phyloP scores from a whole-genome alignment of 495 filamentous ascomycete species.

The Coniosporium apollinis region DNA sequence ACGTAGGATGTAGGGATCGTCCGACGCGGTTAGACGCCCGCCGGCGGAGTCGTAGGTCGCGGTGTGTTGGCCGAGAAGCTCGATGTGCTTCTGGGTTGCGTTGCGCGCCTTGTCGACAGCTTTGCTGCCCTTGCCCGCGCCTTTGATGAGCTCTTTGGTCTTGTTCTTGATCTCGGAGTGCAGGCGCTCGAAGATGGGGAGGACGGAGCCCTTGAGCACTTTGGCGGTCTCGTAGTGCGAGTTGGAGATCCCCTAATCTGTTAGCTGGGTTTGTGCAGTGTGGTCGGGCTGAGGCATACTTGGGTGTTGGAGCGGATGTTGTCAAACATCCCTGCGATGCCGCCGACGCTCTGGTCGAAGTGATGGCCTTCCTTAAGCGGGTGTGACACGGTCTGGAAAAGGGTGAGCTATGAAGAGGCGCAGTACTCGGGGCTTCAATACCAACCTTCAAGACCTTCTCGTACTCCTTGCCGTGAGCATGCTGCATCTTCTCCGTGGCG shows the following conservation, averaged over 20 bases:
- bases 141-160: slow-evolving; percentile 65
- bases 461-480: slow-evolving; percentile 78
- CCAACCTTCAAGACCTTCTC: slow-evolving; percentile 80
- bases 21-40: slow-evolving; percentile 42
- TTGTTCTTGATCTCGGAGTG: slow-evolving; percentile 95
- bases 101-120: slow-evolving; percentile 78
- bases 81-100: slow-evolving; percentile 85
- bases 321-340: slow-evolving; percentile 77
- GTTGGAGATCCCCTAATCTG: slow-evolving; percentile 53
- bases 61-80: slow-evolving; percentile 72
- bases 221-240: slow-evolving; percentile 79
- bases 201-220: slow-evolving; percentile 61
- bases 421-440: background rate
- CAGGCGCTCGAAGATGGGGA: slow-evolving; percentile 75
- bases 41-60: slow-evolving; percentile 55
- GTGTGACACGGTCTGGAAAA: slow-evolving; percentile 54
- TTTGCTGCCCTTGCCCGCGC: slow-evolving; percentile 77
- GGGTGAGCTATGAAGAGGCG: background rate
- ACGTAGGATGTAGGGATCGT: slow-evolving; percentile 81
- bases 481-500: slow-evolving; percentile 69
- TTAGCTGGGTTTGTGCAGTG: background rate
- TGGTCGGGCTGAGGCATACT: slow-evolving; percentile 22
- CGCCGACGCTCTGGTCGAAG: slow-evolving; percentile 74
- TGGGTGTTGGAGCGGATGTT: slow-evolving; percentile 85
- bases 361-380: slow-evolving; percentile 78